Conservation (phyloP, 179 eudicot genomes). For the Carnegiea gigantea region DNA sequence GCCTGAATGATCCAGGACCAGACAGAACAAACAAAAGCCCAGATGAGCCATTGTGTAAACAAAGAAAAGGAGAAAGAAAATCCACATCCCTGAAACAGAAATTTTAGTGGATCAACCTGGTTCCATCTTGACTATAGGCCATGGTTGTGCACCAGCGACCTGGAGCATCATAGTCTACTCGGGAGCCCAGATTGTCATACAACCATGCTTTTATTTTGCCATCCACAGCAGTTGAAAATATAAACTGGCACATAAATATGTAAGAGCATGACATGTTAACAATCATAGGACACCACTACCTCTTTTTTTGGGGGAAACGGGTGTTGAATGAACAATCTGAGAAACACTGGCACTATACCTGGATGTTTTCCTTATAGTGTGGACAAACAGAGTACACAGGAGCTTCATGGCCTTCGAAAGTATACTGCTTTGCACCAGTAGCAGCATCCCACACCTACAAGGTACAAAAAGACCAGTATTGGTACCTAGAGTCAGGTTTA, state of each 20-base stretch:
- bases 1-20: constrained; percentile 37
- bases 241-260: constrained; percentile 51
- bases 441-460: constrained; percentile 90
- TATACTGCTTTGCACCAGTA: constrained; percentile 67
- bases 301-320: neutral
- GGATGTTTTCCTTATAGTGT: constrained; percentile 80
- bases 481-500: neutral
- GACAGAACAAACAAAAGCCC: neutral
- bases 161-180: constrained; percentile 97
- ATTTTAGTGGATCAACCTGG: constrained; percentile 50
- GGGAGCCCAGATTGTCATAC: constrained; percentile 91
- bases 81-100: constrained; percentile 7
- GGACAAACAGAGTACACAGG: constrained; percentile 99
- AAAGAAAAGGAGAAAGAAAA: constrained; percentile 10
- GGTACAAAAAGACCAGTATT: constrained; percentile 3
- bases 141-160: constrained; percentile 96
- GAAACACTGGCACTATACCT: constrained; percentile 40
- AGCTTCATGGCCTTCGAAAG: constrained; percentile 95
- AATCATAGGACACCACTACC: neutral
- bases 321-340: neutral
- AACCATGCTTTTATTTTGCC: constrained; percentile 98
- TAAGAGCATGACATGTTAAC: constrained; percentile 12
- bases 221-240: constrained; percentile 90
- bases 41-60: constrained; percentile 7
- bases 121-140: constrained; percentile 95